A percentile compares a stretch with the other conserved stretches of the same genome.
These are phyloP conservation scores for Pyrenophora teres DNA, from an alignment of 2,329 filamentous ascomycete species.

Conservation along the genomic window DNA sequence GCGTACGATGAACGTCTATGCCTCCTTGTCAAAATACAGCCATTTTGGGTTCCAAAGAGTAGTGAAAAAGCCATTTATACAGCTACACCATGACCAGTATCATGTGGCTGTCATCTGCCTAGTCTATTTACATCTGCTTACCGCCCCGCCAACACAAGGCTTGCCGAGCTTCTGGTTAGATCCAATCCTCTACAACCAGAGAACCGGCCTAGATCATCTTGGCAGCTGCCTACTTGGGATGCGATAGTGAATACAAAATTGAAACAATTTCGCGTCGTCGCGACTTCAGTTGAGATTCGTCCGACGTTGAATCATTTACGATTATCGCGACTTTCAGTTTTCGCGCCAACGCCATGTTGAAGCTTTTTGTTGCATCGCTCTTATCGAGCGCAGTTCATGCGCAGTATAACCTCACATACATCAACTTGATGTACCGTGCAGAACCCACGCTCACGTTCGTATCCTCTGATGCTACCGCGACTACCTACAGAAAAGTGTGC, in stretches of 20 bases:
- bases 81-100: no score
- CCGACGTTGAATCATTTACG: background rate
- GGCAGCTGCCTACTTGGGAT: constrained; percentile 1
- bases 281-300: background rate
- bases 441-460: constrained; percentile 1
- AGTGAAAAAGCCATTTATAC: no score
- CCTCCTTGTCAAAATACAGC: no score
- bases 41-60: no score
- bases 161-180: background rate
- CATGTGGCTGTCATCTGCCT: no score
- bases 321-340: background rate
- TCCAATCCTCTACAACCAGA: background rate
- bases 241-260: background rate
- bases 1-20: background rate
- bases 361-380: background rate
- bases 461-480: constrained; percentile 8
- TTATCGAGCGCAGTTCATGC: background rate
- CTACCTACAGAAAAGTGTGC: constrained; percentile 8
- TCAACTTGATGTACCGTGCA: background rate
- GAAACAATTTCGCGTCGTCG: background rate
- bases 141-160: background rate
- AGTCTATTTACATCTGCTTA: background rate
- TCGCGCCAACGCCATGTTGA: background rate
- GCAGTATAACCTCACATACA: constrained; percentile 6
- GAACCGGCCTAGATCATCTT: background rate